phyloP scores from a whole-genome alignment of 805 yeast genomes.

The Ogataea wickerhamii region DNA sequence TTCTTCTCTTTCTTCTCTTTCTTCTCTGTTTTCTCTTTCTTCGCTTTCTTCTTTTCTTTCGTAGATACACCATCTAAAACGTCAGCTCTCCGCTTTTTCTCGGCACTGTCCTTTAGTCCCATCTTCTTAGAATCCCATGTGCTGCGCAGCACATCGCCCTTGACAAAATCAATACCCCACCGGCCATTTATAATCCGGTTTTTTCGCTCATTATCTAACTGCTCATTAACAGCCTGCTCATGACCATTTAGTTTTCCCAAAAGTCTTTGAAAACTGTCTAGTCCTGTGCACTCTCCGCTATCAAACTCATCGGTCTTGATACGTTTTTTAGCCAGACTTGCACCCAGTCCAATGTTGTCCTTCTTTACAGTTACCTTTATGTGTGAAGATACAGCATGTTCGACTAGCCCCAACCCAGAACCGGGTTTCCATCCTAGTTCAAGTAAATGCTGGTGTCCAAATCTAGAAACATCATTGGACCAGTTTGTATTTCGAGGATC shows the following conservation, averaged over 20 bases:
- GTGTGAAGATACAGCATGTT: slow-evolving; percentile 70
- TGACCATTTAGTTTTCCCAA: slow-evolving; percentile 87
- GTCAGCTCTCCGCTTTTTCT: slow-evolving; percentile 14
- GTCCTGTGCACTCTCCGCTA: slow-evolving; percentile 81
- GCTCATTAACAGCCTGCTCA: slow-evolving; percentile 60
- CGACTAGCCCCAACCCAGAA: slow-evolving; percentile 71
- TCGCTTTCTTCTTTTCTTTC: slow-evolving; percentile 28
- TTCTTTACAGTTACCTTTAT: slow-evolving; percentile 79
- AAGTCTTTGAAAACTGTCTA: slow-evolving; percentile 89
- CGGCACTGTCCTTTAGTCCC: slow-evolving; percentile 30
- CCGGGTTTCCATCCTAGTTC: slow-evolving; percentile 94
- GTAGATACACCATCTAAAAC: slow-evolving; percentile 27
- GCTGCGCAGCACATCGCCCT: slow-evolving; percentile 77
- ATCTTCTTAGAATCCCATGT: slow-evolving; percentile 70
- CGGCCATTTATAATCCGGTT: slow-evolving; percentile 76
- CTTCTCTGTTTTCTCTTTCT: slow-evolving; percentile 28
- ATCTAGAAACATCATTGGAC: slow-evolving; percentile 80
- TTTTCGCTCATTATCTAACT: slow-evolving; percentile 63
- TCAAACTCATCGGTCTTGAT: slow-evolving; percentile 64
- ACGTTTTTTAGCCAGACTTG: slow-evolving; percentile 50
- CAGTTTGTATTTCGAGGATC: slow-evolving; percentile 95
- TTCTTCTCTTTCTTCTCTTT: slow-evolving; percentile 21
- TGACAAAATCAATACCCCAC: slow-evolving; percentile 85
- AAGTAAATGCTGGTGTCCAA: slow-evolving; percentile 83
- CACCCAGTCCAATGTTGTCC: slow-evolving; percentile 87